Percentiles rank a stretch among this genome's conserved stretches.
phyloP scores from a whole-genome alignment of 2,329 filamentous ascomycete genomes.

The Trichoderma cornu-damae region DNA sequence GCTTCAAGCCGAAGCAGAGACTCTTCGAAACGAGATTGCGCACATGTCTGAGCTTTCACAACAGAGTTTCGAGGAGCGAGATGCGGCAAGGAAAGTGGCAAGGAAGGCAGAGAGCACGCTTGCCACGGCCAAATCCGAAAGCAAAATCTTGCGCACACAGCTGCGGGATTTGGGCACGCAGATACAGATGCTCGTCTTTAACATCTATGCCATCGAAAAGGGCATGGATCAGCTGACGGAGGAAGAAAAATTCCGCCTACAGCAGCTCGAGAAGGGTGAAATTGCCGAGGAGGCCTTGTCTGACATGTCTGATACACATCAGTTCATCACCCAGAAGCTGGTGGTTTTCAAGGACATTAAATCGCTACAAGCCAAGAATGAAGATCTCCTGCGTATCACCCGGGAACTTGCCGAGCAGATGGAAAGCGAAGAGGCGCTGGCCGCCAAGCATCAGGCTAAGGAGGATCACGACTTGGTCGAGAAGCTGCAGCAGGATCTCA shows the following conservation, averaged over 20 bases:
- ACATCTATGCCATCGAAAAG: slow-evolving; percentile 75
- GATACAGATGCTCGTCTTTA: slow-evolving; percentile 83
- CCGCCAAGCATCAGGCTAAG: slow-evolving; percentile 57
- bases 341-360: slow-evolving; percentile 81
- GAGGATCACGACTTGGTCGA: slow-evolving; percentile 68
- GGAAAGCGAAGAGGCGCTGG: slow-evolving; percentile 81
- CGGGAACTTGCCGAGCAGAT: slow-evolving; percentile 81
- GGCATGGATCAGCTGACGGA: slow-evolving; percentile 66
- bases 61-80: slow-evolving; percentile 73
- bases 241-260: slow-evolving; percentile 68
- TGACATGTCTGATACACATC: slow-evolving; percentile 77
- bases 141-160: slow-evolving; percentile 76
- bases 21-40: slow-evolving; percentile 72
- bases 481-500: slow-evolving; percentile 64
- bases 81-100: slow-evolving; percentile 69
- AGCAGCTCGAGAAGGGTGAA: slow-evolving; percentile 72
- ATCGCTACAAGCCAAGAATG: slow-evolving; percentile 83
- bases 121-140: slow-evolving; percentile 59
- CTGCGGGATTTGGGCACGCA: slow-evolving; percentile 85
- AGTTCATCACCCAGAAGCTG: slow-evolving; percentile 84
- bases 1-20: slow-evolving; percentile 71
- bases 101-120: slow-evolving; percentile 74
- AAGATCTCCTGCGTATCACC: slow-evolving; percentile 74
- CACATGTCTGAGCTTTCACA: slow-evolving; percentile 84
- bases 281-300: slow-evolving; percentile 64